Evolutionary conservation across 208 protist species (phyloP), one percentile per base, ranked within the genome.

Genomic region (Acanthamoeba castellanii): DNA sequence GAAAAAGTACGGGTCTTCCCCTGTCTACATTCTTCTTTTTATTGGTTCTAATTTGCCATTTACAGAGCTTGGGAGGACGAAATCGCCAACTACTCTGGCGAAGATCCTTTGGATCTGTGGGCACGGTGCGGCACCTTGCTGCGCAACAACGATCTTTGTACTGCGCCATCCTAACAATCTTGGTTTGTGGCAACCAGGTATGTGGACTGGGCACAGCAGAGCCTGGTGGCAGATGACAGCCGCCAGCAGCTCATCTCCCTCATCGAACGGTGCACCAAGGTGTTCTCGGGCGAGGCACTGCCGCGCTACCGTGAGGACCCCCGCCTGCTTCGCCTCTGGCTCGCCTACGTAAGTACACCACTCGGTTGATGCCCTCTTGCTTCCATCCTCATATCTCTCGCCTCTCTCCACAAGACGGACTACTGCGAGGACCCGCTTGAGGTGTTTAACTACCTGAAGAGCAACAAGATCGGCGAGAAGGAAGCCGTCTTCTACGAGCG

Each of bases 171-270:
- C 16, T 18, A 57, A 11, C 52, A 57, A 57, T 1, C 52, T 11
- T 11, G 52, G n/a, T n/a, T 16, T 11, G 11, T n/a, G 66, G 30
- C 68, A 27, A 11, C 68, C 30, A 82, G 74, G n/a, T 82, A 50
- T 82, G 74, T 82, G 74, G 74, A 82, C 18, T 82, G 74, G 74
- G 74, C 74, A 34, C 74, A 82, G 74, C 74, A 82, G 74, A 82
- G 74, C 74, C 27, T 55, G 20, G 74, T 82, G 74, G 42, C 34
- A 5, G 74, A 52, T 1, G 74, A 82, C 74, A 27, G 18, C 5
- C 74, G 74, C 27, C 74, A 42, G 37, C 74, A 55, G n/a, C 37
- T 82, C 27, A 82, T 82, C 16, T 8, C 16, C 34, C 74, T 82
- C 74, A 82, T 82, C 37, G 74, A 82, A 27, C 32, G 74, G 1